Percentiles rank a stretch among this genome's conserved stretches.
Conservation (phyloP, 192 early-diverging fungal species). For the Spinellus fusiger region DNA sequence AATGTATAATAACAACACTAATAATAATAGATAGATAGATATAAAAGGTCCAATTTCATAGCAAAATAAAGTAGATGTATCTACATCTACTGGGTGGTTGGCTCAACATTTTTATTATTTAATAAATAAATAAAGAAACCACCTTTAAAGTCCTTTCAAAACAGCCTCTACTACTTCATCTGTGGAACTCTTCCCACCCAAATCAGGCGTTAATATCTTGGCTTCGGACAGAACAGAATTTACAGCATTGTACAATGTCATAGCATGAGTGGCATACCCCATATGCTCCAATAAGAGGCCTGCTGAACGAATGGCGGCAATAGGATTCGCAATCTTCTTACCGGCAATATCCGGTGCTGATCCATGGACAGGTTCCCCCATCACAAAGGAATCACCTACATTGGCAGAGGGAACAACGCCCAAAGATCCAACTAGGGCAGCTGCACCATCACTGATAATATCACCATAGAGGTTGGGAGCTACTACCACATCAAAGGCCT, state of each 20-base stretch:
- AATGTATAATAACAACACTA: too few relatives aligned
- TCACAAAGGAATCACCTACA: slow-evolving; percentile 91
- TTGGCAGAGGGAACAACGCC: slow-evolving; percentile 96
- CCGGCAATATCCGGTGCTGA: slow-evolving; percentile 98
- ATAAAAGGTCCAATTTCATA: too few relatives aligned
- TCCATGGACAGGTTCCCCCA: slow-evolving; percentile 87
- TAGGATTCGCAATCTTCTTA: slow-evolving; percentile 93
- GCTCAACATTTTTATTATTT: too few relatives aligned
- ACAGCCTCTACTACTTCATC: slow-evolving; percentile 79
- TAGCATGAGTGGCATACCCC: slow-evolving; percentile 65
- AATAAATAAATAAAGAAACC: too few relatives aligned
- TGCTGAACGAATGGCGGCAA: slow-evolving; percentile 92
- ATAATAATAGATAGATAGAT: too few relatives aligned
- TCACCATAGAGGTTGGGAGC: slow-evolving; percentile 98
- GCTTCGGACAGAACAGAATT: slow-evolving; percentile 69
- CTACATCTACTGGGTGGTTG: too few relatives aligned
- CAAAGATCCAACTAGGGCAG: slow-evolving; percentile 90
- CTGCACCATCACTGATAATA: slow-evolving; percentile 96
- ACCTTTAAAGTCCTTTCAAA: slow-evolving; percentile 55
- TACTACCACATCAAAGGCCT: slow-evolving; percentile 93
- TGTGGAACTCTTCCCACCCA: slow-evolving; percentile 84
- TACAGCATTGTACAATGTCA: slow-evolving; percentile 78
- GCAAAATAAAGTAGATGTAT: too few relatives aligned
- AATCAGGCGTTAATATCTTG: slow-evolving; percentile 70
- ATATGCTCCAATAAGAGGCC: slow-evolving; percentile 88